A percentile compares a stretch with the other conserved stretches of the same genome.
These are phyloP conservation scores for Phytophthora podocarpi DNA, from an alignment of 352 stramenopile genomes.

Conservation along the genomic window DNA sequence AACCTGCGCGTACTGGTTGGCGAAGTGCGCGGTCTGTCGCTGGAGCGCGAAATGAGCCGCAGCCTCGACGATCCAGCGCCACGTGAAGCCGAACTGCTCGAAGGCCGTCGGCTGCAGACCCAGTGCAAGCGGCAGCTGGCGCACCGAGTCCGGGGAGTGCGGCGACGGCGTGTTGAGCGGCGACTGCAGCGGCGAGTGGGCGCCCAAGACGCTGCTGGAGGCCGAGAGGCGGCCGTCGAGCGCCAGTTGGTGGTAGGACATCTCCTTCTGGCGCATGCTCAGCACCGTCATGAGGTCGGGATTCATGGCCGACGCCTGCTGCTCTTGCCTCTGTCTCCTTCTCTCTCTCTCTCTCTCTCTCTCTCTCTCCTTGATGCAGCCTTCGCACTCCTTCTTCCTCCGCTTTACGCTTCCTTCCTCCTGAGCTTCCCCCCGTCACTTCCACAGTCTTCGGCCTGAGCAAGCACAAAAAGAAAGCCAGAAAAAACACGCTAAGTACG, in stretches of 20 bases:
- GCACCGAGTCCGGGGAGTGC: constrained; percentile 59
- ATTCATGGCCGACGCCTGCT: constrained; percentile 40
- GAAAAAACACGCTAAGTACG: constrained; percentile 28
- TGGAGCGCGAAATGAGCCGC: constrained; percentile 76
- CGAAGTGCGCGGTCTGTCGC: constrained; percentile 78
- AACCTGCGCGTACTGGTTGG: constrained; percentile 79
- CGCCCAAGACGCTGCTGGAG: constrained; percentile 9
- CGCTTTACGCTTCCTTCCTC: constrained; percentile 24
- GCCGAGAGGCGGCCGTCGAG: constrained; percentile 30
- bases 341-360: background rate
- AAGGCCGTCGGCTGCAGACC: constrained; percentile 36
- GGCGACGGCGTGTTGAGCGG: constrained; percentile 29
- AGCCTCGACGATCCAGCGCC: constrained; percentile 74
- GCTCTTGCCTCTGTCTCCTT: background rate
- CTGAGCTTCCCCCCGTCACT: constrained; percentile 43
- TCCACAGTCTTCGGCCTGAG: constrained; percentile 39
- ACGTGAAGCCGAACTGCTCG: constrained; percentile 83
- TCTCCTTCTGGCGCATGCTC: constrained; percentile 84
- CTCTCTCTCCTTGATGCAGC: background rate
- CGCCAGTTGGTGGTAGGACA: constrained; percentile 76
- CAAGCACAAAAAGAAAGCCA: constrained; percentile 26
- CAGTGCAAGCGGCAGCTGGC: constrained; percentile 46
- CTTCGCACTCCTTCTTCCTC: no score
- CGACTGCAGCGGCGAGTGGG: constrained; percentile 29
- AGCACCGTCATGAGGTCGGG: constrained; percentile 75